Evolutionary conservation across 257 asterid genomes (phyloP), one percentile per base, ranked within the genome.

Genomic region (Echium plantagineum): DNA sequence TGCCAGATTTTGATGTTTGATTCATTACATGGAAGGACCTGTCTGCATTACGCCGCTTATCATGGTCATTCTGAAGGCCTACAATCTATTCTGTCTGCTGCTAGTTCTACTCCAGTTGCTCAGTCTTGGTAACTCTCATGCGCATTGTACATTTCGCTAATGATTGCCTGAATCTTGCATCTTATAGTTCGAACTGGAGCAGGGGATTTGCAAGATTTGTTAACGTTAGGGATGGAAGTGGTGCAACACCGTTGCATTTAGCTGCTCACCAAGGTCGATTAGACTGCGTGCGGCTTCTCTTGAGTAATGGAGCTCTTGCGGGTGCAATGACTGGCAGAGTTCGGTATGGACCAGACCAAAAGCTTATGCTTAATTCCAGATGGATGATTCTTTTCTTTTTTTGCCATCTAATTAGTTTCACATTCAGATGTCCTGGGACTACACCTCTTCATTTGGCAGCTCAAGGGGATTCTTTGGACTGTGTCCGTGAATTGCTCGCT

Each of bases 381-480:
- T 66, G 31, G 21, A 66, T 18, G 24, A 19, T 53, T 24, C 26
- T 4, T 63, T 55, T n/a, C n/a, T n/a, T 65, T 54, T 21, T 32
- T 51, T 15, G 5, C 12, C 46, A 16, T 19, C 15, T 4, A 32
- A 18, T 56, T 53, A 32, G 52, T 59, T 63, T 38, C 52, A 6
- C 61, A 61, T 73, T 65, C 79, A 86, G 95, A 61, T 74, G 70
- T 71, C 82, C 79, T 21, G 96, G 96, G 15, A 79, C 84, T 68
- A 77, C 96, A 13, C 93, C 96, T 47, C 87, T 87, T 74, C 96
- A 87, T 78, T 76, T 85, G 61, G 96, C 96, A 65, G 96, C 96
- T 22, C 80, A 87, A 7, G 91, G 83, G 57, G 96, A 91, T 35
- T 85, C 96, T 5, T 64, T 87, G 78, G 94, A 87, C 63, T 87